Conservation (phyloP, 2,329 filamentous ascomycete genomes). For the Epichloe aotearoae region DNA sequence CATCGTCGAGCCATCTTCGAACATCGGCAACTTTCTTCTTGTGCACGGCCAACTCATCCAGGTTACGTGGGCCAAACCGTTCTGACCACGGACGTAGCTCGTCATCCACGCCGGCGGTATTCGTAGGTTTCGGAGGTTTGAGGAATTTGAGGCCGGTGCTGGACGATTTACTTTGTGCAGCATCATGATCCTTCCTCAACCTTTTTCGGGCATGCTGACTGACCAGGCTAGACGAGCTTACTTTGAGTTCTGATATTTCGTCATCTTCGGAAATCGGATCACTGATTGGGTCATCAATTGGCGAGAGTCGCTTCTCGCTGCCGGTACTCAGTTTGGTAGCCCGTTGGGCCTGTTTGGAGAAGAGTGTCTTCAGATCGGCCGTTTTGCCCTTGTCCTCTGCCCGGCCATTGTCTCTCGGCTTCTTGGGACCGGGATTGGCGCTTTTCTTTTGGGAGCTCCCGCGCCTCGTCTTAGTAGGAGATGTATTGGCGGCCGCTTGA, state of each 20-base stretch:
- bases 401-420: constrained; percentile 25
- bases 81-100: constrained; percentile 77
- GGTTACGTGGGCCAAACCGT: constrained; percentile 57
- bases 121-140: constrained; percentile 24
- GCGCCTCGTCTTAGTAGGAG: constrained; percentile 12
- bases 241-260: constrained; percentile 37
- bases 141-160: constrained; percentile 39
- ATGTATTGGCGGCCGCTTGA: constrained; percentile 6
- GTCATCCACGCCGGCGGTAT: constrained; percentile 23
- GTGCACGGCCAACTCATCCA: constrained; percentile 84
- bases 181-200: constrained; percentile 24
- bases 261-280: constrained; percentile 50
- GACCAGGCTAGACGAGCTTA: constrained; percentile 39
- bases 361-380: constrained; percentile 44
- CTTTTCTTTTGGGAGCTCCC: constrained; percentile 10
- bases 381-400: constrained; percentile 38
- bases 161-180: constrained; percentile 10
- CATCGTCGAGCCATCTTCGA: constrained; percentile 65
- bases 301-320: constrained; percentile 15
- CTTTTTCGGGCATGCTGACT: constrained; percentile 43
- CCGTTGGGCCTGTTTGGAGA: constrained; percentile 47
- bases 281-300: constrained; percentile 36
- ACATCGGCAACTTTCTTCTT: constrained; percentile 90
- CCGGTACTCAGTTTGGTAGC: constrained; percentile 22
- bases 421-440: constrained; percentile 24